Conservation (phyloP, 2,329 filamentous ascomycete genomes). For the Cryphonectria nitschkei region DNA sequence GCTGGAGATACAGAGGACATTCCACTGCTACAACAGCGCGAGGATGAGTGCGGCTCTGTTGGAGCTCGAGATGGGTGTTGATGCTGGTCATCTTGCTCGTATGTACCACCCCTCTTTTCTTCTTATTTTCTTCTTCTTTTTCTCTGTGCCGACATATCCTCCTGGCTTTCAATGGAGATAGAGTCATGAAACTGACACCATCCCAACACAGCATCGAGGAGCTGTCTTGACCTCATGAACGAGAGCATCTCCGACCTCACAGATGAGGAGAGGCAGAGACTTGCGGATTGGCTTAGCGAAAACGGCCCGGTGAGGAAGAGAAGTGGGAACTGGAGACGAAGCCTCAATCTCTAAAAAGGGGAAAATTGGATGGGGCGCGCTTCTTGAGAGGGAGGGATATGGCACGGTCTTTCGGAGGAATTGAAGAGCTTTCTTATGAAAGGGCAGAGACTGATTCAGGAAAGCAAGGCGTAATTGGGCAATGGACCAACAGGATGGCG, state of each 20-base stretch:
- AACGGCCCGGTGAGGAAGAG: constrained; percentile 20
- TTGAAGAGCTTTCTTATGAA: background rate
- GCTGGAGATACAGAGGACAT: constrained; percentile 46
- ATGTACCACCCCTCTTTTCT: constrained; percentile 30
- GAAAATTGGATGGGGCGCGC: background rate
- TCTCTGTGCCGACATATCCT: constrained; percentile 1
- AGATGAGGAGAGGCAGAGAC: constrained; percentile 33
- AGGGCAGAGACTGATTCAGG: background rate
- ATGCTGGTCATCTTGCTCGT: constrained; percentile 42
- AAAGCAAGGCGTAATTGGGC: constrained; percentile 9
- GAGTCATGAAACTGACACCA: background rate
- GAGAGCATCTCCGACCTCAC: constrained; percentile 37
- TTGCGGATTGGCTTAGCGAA: constrained; percentile 31
- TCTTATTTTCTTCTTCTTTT: too few relatives aligned
- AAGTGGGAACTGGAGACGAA: constrained; percentile 23
- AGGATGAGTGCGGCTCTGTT: constrained; percentile 48
- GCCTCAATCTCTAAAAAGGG: constrained; percentile 7
- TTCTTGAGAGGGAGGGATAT: background rate
- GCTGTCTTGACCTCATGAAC: constrained; percentile 39
- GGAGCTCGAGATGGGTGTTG: constrained; percentile 40
- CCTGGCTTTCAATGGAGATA: background rate
- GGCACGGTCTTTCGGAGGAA: background rate
- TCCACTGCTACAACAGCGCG: constrained; percentile 49
- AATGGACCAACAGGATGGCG: background rate
- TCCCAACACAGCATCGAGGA: constrained; percentile 33